A percentile compares a stretch with the other conserved stretches of the same genome.
These are phyloP conservation scores for Curvularia hawaiiensis DNA, from an alignment of 2,329 filamentous ascomycete species.

Conservation along the genomic window DNA sequence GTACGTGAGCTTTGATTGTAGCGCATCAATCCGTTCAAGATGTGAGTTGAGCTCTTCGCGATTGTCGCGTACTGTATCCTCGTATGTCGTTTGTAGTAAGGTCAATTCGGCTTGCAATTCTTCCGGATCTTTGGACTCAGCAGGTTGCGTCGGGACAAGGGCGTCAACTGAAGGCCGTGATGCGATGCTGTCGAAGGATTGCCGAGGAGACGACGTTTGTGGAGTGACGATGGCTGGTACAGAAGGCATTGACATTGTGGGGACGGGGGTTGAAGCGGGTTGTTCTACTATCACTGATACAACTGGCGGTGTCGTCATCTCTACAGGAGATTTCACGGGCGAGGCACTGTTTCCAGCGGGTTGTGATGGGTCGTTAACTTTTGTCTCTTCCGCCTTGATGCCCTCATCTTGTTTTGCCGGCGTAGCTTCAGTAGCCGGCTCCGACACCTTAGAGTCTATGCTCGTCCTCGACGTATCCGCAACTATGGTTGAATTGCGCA, in stretches of 20 bases:
- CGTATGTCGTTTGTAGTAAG: constrained; percentile 57
- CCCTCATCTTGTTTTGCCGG: constrained; percentile 22
- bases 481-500: constrained; percentile 31
- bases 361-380: constrained; percentile 21
- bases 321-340: neutral
- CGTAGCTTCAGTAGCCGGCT: constrained; percentile 28
- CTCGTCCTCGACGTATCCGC: constrained; percentile 52
- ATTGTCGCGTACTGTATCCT: constrained; percentile 62
- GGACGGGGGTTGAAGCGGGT: constrained; percentile 29
- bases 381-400: constrained; percentile 20
- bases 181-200: constrained; percentile 40
- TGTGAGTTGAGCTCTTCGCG: constrained; percentile 85
- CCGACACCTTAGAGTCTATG: constrained; percentile 49
- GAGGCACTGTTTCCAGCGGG: constrained; percentile 36
- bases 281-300: constrained; percentile 46
- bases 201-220: constrained; percentile 36
- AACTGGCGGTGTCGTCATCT: constrained; percentile 19
- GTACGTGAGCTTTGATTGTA: constrained; percentile 90
- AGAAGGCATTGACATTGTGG: constrained; percentile 37
- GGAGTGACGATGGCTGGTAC: constrained; percentile 42
- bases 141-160: constrained; percentile 43
- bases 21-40: constrained; percentile 86
- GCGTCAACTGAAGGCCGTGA: constrained; percentile 41
- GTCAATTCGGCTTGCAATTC: constrained; percentile 53
- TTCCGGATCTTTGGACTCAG: constrained; percentile 29